Evolutionary conservation across 768 basidiomycete species (phyloP), one percentile per base, ranked within the genome.

Genomic region (Tremella yokohamensis): DNA sequence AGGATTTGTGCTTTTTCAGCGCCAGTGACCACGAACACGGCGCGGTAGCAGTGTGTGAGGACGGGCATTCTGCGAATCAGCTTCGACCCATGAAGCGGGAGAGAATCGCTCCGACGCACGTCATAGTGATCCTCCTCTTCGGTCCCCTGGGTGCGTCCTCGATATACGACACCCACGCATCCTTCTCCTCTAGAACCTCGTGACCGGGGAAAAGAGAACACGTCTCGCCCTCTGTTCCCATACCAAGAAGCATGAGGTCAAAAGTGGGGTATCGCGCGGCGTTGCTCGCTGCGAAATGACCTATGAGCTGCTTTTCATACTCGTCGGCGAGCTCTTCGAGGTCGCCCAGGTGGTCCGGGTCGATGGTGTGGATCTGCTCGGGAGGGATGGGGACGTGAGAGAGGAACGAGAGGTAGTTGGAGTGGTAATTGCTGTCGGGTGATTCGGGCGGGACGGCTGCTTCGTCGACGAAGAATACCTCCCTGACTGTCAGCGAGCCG

Each of bases 61-160:
- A 78, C 76, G 25, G 77, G 77, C 44, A 73, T 57, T 45, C 75
- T 73, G 26, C 1, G 49, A 51, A 59, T 57, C 54, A 64, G 54
- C 51, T 20, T 6, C 15, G 42, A 45, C 4, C 42, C n/a, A n/a
- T n/a, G n/a, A n/a, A n/a, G n/a, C n/a, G n/a, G n/a, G n/a, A n/a
- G n/a, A n/a, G n/a, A 15, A n/a, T 22, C 49, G 49, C 25, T 50
- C 49, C 20, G 8, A 66, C 71, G 63, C 71, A 77, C 47, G 96
- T 98, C 69, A 99, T 82, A 4, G 96, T 99, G 77, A 97, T 87
- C 62, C 96, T 84, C 67, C 81, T 84, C 16, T 85, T 80, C 6
- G 96, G 96, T 0, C 90, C 90, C 78, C 98, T 96, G n/a, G 96
- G 96, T 26, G 89, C 88, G 79, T 98, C 90, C 18, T 89, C 87